Percentiles rank a stretch among this genome's conserved stretches.
Evolutionary conservation across 1,139 yeast species (phyloP).

Genomic region (Candida tunisiensis): DNA sequence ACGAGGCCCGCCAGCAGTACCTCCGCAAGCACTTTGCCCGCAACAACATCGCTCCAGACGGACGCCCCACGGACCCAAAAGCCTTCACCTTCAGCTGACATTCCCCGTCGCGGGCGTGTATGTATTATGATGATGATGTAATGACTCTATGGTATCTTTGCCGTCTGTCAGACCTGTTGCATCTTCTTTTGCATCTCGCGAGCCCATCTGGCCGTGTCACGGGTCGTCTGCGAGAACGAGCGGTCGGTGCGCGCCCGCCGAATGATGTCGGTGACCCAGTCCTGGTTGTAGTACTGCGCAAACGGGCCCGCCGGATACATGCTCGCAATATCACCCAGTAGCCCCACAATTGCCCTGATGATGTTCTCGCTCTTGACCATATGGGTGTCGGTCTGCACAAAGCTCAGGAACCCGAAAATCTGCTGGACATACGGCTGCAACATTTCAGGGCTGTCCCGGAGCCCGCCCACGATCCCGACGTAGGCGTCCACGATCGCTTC

Average conservation of each 20-base stretch:
- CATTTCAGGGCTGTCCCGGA: slow-evolving; percentile 50
- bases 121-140: not conserved
- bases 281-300: slow-evolving; percentile 44
- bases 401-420: slow-evolving; percentile 52
- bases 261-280: slow-evolving; percentile 67
- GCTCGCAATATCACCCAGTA: slow-evolving; percentile 82
- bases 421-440: slow-evolving; percentile 49
- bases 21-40: slow-evolving; percentile 28
- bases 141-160: not conserved
- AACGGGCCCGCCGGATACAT: slow-evolving; percentile 69
- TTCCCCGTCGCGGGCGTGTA: not conserved
- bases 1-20: slow-evolving; percentile 48
- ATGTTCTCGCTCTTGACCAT: slow-evolving; percentile 46
- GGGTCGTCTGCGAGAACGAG: slow-evolving; percentile 45
- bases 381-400: slow-evolving; percentile 41
- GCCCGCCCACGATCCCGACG: slow-evolving; percentile 87
- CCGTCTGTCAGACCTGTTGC: not conserved
- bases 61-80: slow-evolving; percentile 21
- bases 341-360: slow-evolving; percentile 67
- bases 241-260: slow-evolving; percentile 54
- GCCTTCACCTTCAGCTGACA: slow-evolving; percentile 3
- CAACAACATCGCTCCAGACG: slow-evolving; percentile 40
- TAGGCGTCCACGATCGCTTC: slow-evolving; percentile 89
- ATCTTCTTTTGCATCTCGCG: slow-evolving; percentile 56
- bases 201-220: slow-evolving; percentile 93